phyloP scores from a whole-genome alignment of 2,329 filamentous ascomycete species.

The Thermoascus crustaceus region DNA sequence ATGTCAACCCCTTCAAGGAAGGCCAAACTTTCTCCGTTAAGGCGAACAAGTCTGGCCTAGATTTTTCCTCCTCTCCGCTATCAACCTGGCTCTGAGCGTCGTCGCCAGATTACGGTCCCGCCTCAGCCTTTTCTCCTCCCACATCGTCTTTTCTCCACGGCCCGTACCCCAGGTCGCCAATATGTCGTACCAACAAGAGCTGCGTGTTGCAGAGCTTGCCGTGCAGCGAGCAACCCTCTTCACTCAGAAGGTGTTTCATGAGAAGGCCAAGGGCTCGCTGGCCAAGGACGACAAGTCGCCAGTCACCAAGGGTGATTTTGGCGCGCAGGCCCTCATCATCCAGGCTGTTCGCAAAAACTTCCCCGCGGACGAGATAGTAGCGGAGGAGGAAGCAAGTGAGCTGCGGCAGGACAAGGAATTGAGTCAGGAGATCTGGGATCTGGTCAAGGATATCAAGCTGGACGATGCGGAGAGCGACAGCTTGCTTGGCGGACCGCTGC shows the following conservation, averaged over 20 bases:
- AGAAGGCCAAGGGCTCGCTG: conserved; percentile 88
- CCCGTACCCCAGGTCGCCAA: conserved; percentile 18
- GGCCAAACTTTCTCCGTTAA: conserved; percentile 13
- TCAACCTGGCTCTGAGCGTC: conserved; percentile 37
- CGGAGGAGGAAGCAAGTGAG: conserved; percentile 83
- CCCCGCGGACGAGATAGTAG: conserved; percentile 82
- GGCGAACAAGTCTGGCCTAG: conserved; percentile 17
- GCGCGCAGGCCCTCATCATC: conserved; percentile 94
- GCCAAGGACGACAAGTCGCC: conserved; percentile 93
- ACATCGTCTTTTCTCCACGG: conserved; percentile 14
- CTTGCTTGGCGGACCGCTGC: conserved; percentile 61
- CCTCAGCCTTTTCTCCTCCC: conserved; percentile 31
- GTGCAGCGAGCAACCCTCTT: conserved; percentile 74
- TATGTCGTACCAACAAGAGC: conserved; percentile 63
- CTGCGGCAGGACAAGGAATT: conserved; percentile 64
- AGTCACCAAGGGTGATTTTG: conserved; percentile 96
- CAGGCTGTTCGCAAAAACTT: conserved; percentile 82
- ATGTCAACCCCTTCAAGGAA: conserved; percentile 3
- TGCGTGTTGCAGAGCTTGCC: conserved; percentile 75
- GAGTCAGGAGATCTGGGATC: conserved; percentile 70
- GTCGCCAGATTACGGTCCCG: conserved; percentile 32
- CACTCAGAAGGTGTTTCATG: conserved; percentile 70
- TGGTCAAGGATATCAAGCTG: conserved; percentile 66
- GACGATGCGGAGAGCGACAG: conserved; percentile 57
- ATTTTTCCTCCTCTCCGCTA: conserved; percentile 27